Conservation (phyloP, 345 rosid species). For the Dimocarpus longan region DNA sequence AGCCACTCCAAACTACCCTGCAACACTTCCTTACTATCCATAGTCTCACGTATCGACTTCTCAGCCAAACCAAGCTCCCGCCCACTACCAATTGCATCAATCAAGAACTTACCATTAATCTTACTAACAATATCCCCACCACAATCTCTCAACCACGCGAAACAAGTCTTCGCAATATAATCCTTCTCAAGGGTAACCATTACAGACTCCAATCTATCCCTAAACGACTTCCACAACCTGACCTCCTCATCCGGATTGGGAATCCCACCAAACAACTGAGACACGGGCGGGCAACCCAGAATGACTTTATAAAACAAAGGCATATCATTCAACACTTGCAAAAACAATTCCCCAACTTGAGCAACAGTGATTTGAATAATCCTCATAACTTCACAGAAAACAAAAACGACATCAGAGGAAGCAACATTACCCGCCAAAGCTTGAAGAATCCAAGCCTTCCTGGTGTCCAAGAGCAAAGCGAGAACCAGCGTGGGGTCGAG, state of each 20-base stretch:
- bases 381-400: constrained; percentile 73
- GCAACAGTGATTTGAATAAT: constrained; percentile 81
- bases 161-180: constrained; percentile 62
- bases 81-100: constrained; percentile 69
- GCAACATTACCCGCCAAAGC: constrained; percentile 52
- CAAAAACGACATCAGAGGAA: constrained; percentile 48
- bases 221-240: constrained; percentile 78
- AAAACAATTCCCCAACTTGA: constrained; percentile 91
- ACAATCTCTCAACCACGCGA: constrained; percentile 72
- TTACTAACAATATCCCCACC: constrained; percentile 59
- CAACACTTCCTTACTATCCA: constrained; percentile 84
- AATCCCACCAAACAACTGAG: constrained; percentile 93
- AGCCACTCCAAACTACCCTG: constrained; percentile 97
- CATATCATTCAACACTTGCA: constrained; percentile 87
- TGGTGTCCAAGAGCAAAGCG: constrained; percentile 71
- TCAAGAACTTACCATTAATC: constrained; percentile 66
- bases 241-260: constrained; percentile 94
- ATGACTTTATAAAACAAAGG: constrained; percentile 85
- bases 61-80: constrained; percentile 80
- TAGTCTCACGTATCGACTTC: constrained; percentile 71
- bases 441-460: constrained; percentile 72
- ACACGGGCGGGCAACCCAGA: constrained; percentile 87
- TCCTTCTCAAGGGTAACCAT: constrained; percentile 59
- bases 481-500: constrained; percentile 72
- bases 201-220: constrained; percentile 73